Base-by-base conservation (phyloP, 805 yeast species). In the Saccharomycopsis microspora region DNA sequence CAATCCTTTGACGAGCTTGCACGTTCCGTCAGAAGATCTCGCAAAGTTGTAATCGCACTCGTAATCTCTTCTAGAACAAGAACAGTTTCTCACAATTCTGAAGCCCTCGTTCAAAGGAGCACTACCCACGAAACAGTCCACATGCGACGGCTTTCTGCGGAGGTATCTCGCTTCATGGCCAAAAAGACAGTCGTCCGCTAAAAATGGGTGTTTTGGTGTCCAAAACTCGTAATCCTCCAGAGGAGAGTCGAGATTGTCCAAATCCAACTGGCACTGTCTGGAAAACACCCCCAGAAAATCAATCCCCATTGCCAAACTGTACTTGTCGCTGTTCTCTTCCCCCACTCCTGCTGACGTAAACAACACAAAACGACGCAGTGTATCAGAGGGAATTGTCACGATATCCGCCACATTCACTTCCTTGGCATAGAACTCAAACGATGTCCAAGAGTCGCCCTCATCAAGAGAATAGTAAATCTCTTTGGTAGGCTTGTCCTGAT, bases 31-130 rank as follows among this genome's bases (percentile, higher is more conserved):
- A 0, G 57, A 52, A 44, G 79, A 80, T 50, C 82, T 72, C 49
- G 64, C 75, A 62, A 71, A 89, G 64, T 89, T 89, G 68, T 80
- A 86, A 62, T 93, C 98, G 72, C 98, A 93, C 64, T 93, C 98
- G 59, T 69, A 93, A 59, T 90, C 98, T 45, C 75, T 74, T 63
- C 96, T 75, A 0, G 93, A 72, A 67, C 98, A 93, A 1, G 82
- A 60, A 66, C 98, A 93, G 61, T 85, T 80, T 51, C 77, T 69
- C 7, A 74, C 60, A 8, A 74, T 68, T 54, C 71, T 72, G 58
- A 70, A 75, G 1, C 85, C 88, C 32, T 74, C 67, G 31, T 66
- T 60, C 39, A 85, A 68, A 42, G 82, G 78, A 3, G 80, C 77
- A 46, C 75, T 75, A 47, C 70, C 75, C 52, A 86, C 80, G 58